Percentiles rank a stretch among this genome's conserved stretches.
Evolutionary conservation across 2,329 filamentous ascomycete genomes (phyloP).

Genomic region (Grosmannia clavigera): DNA sequence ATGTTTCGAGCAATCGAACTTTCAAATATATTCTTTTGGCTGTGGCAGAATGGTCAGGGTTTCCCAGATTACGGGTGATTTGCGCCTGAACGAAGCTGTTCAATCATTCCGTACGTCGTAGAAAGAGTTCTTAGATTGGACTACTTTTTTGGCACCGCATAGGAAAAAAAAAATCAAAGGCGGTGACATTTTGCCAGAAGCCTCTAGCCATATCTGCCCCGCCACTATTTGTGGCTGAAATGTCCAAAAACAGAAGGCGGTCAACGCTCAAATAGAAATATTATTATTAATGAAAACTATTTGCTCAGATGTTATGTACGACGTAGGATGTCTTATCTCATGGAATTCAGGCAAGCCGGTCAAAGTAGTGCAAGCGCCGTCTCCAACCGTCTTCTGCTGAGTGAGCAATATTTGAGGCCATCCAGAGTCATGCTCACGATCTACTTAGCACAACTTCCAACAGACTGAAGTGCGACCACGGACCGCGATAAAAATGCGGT

Average conservation of each 20-base stretch:
- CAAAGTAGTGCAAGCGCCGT: too few relatives aligned
- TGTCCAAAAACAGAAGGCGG: neutral
- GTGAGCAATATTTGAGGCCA: neutral
- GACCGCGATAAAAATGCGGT: neutral
- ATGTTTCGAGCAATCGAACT: slow-evolving; percentile 9
- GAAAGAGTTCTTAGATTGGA: neutral
- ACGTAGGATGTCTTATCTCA: neutral
- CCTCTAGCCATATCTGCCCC: neutral
- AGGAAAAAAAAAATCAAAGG: neutral
- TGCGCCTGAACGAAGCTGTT: neutral
- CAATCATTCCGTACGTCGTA: neutral
- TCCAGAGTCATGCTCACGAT: neutral
- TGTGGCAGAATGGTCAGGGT: neutral
- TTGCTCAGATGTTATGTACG: too few relatives aligned
- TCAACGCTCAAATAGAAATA: neutral
- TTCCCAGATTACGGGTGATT: neutral
- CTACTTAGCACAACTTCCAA: neutral
- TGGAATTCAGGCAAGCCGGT: neutral
- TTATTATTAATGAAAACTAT: neutral
- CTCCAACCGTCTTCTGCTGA: too few relatives aligned
- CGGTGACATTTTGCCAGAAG: neutral
- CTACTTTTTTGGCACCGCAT: neutral
- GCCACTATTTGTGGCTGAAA: neutral
- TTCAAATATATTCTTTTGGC: neutral
- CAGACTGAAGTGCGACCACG: neutral